Percentiles rank a stretch among this genome's conserved stretches.
phyloP scores from a whole-genome alignment of 75 land plant genomes.

The Pseudotsuga menziesii region DNA sequence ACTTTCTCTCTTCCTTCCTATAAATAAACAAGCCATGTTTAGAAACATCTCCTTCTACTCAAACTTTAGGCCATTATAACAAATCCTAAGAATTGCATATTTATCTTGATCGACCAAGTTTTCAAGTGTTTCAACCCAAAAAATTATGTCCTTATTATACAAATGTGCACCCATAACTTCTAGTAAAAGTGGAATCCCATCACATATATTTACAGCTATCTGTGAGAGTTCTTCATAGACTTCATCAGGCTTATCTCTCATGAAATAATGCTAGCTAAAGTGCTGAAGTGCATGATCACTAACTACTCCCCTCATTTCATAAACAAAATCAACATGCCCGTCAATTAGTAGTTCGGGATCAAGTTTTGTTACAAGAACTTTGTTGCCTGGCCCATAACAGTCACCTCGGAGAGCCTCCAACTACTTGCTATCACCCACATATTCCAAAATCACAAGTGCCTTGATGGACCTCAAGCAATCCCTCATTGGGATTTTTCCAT shows the following conservation, averaged over 20 bases:
- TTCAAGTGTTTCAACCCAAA: conserved; percentile 2
- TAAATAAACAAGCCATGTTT: no score
- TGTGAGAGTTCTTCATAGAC: conserved; percentile 4
- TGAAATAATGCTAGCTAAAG: conserved; percentile 15
- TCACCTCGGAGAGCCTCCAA: conserved; percentile 3
- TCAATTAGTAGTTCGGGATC: not conserved
- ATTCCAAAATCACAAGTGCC: conserved; percentile 11
- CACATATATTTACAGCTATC: conserved; percentile 3
- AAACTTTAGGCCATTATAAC: conserved; percentile 3
- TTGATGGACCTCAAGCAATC: not conserved
- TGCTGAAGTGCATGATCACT: conserved; percentile 3
- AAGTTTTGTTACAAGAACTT: conserved; percentile 8
- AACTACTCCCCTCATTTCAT: conserved; percentile 13
- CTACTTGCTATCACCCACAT: conserved; percentile 11
- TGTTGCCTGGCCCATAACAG: conserved; percentile 9
- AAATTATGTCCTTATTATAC: not conserved
- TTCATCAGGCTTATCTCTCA: conserved; percentile 1
- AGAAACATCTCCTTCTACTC: conserved; percentile 6
- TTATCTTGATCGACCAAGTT: not conserved
- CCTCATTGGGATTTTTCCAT: conserved; percentile 1
- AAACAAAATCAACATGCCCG: not conserved
- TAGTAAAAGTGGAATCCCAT: not conserved
- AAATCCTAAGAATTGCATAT: conserved; percentile 6
- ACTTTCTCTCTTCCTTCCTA: no score
- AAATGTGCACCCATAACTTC: conserved; percentile 11